These are phyloP conservation scores for Vanilla planifolia DNA, from an alignment of 106 monocot species.

Conservation along the genomic window DNA sequence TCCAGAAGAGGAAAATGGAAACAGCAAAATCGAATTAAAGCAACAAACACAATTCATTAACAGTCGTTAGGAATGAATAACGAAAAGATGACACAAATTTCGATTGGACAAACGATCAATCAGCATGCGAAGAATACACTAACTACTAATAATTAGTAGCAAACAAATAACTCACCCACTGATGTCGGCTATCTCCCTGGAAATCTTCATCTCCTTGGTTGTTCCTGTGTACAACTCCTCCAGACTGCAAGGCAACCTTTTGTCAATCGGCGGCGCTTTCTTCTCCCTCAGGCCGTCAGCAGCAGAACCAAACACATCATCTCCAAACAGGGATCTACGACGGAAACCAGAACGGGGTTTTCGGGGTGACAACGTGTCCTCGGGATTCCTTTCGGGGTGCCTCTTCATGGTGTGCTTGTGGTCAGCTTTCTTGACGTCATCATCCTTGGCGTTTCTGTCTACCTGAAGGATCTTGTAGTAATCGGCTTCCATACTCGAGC, in stretches of 20 bases:
- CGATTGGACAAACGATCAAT: too few relatives aligned
- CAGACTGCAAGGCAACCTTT: conserved; percentile 36
- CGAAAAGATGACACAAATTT: too few relatives aligned
- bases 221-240: conserved; percentile 63
- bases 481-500: too few relatives aligned
- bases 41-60: conserved; percentile 1
- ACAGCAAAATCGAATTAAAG: neutral
- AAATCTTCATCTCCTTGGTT: conserved; percentile 70
- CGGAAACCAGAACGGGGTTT: too few relatives aligned
- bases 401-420: too few relatives aligned
- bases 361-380: conserved; percentile 37
- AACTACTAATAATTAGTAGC: too few relatives aligned
- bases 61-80: too few relatives aligned
- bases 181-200: conserved; percentile 40
- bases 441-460: conserved; percentile 32
- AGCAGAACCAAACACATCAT: conserved; percentile 11
- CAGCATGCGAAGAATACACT: too few relatives aligned
- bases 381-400: conserved; percentile 54
- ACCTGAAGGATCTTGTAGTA: too few relatives aligned
- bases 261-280: conserved; percentile 48
- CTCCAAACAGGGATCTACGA: conserved; percentile 7
- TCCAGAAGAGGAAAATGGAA: too few relatives aligned
- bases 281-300: conserved; percentile 9
- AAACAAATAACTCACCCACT: conserved; percentile 38
- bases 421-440: conserved; percentile 45